Evolutionary conservation across 768 basidiomycete species (phyloP).

Genomic region (Leccinum disarticulatum): DNA sequence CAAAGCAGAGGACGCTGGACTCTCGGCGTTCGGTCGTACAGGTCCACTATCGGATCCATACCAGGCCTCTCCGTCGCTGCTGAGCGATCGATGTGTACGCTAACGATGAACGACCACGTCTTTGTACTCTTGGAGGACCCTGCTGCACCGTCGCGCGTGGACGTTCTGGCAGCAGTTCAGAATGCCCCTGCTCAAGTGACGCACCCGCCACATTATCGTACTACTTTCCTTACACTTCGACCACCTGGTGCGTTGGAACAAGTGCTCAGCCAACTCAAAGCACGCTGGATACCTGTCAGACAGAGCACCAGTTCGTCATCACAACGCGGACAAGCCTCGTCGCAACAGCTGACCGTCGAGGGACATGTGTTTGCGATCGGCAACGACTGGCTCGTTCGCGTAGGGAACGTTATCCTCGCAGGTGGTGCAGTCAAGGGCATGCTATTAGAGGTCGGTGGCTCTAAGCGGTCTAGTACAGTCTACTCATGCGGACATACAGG

Average conservation of each 20-base stretch:
- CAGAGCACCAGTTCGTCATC: constrained; percentile 40
- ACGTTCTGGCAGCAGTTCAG: constrained; percentile 42
- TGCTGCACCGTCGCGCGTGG: constrained; percentile 63
- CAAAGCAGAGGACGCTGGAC: constrained; percentile 63
- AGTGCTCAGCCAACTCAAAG: constrained; percentile 68
- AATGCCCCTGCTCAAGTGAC: constrained; percentile 32
- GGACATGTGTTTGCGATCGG: constrained; percentile 76
- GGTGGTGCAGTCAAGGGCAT: constrained; percentile 81
- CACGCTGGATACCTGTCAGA: constrained; percentile 72
- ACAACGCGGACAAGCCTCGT: constrained; percentile 49
- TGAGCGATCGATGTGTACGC: constrained; percentile 71
- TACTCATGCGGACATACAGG: constrained; percentile 41
- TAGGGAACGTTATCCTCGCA: constrained; percentile 73
- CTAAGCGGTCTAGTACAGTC: not conserved
- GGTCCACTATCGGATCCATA: constrained; percentile 64
- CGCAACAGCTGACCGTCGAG: constrained; percentile 71
- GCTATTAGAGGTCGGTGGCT: constrained; percentile 66
- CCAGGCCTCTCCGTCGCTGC: constrained; percentile 48
- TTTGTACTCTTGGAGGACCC: constrained; percentile 81
- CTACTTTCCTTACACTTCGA: constrained; percentile 71
- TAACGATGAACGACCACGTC: constrained; percentile 79
- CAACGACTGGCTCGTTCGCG: constrained; percentile 77
- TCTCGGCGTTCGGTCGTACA: constrained; percentile 69
- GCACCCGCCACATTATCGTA: constrained; percentile 60
- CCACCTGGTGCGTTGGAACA: constrained; percentile 78